Percentiles rank a stretch among this genome's conserved stretches.
phyloP scores from a whole-genome alignment of 768 basidiomycete genomes.

The Mycena pura region DNA sequence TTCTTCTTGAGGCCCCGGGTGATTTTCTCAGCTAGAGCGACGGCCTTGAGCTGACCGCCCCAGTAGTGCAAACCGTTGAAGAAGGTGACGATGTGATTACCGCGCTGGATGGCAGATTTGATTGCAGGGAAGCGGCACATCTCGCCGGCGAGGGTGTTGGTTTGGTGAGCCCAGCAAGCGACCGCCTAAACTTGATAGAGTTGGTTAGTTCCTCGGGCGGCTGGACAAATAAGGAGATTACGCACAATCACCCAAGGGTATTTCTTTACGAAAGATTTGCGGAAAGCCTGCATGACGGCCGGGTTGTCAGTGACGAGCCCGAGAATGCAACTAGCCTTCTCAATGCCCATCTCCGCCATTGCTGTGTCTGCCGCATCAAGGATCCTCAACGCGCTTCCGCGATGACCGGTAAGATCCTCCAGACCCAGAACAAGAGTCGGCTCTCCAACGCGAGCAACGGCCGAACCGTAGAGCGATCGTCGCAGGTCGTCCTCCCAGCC shows the following conservation, averaged over 20 bases:
- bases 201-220: too few species aligned
- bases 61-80: background rate
- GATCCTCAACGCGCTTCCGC: background rate
- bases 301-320: slow-evolving; percentile 40
- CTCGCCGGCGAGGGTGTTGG: slow-evolving; percentile 39
- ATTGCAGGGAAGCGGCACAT: slow-evolving; percentile 31
- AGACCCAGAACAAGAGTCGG: background rate
- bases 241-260: slow-evolving; percentile 36
- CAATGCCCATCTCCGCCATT: slow-evolving; percentile 26
- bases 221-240: too few species aligned
- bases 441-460: background rate
- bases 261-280: slow-evolving; percentile 21
- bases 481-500: background rate
- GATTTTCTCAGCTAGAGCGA: background rate
- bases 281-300: slow-evolving; percentile 37
- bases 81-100: too few species aligned
- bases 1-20: background rate
- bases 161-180: slow-evolving; percentile 37
- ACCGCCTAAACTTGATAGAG: too few species aligned
- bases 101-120: slow-evolving; percentile 28
- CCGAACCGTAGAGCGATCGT: background rate
- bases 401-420: background rate
- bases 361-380: slow-evolving; percentile 6
- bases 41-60: background rate
- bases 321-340: slow-evolving; percentile 29